phyloP scores from a whole-genome alignment of 441 rosid species.

The Croton setiger region DNA sequence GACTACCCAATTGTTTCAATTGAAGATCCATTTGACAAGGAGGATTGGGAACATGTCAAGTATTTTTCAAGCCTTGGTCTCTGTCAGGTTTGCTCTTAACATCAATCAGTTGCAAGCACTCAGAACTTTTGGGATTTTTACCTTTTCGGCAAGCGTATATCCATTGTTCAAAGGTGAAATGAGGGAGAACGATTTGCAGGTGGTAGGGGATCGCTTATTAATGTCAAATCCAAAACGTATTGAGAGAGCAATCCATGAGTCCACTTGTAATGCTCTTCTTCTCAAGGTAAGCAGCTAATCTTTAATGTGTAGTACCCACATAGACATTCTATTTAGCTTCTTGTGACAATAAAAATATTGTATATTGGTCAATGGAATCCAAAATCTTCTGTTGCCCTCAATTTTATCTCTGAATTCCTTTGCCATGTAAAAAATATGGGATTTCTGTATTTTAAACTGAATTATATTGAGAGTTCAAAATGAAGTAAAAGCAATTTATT shows the following conservation, averaged over 20 bases:
- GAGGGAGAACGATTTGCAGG: slow-evolving; percentile 44
- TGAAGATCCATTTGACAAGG: slow-evolving; percentile 99
- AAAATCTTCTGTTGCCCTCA: background rate
- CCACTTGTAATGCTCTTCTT: slow-evolving; percentile 88
- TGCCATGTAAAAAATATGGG: background rate
- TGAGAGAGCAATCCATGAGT: slow-evolving; percentile 72
- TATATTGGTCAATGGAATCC: background rate
- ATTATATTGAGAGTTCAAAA: background rate
- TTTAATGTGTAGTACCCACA: background rate
- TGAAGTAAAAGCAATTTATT: background rate
- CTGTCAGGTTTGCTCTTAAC: slow-evolving; percentile 65
- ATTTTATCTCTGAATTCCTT: background rate
- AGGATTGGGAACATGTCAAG: slow-evolving; percentile 93
- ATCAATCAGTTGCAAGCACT: slow-evolving; percentile 3
- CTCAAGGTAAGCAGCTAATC: slow-evolving; percentile 60
- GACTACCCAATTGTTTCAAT: slow-evolving; percentile 84
- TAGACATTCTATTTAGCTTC: background rate
- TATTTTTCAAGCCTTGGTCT: slow-evolving; percentile 69
- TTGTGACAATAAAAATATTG: background rate
- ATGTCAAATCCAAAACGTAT: slow-evolving; percentile 87
- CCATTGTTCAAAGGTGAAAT: slow-evolving; percentile 10
- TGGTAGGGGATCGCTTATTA: slow-evolving; percentile 83
- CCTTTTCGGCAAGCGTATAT: no score
- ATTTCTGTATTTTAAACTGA: background rate
- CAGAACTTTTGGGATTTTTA: background rate